Evolutionary conservation across 768 basidiomycete species (phyloP), one percentile per base, ranked within the genome.

Genomic region (Leccinum disarticulatum): DNA sequence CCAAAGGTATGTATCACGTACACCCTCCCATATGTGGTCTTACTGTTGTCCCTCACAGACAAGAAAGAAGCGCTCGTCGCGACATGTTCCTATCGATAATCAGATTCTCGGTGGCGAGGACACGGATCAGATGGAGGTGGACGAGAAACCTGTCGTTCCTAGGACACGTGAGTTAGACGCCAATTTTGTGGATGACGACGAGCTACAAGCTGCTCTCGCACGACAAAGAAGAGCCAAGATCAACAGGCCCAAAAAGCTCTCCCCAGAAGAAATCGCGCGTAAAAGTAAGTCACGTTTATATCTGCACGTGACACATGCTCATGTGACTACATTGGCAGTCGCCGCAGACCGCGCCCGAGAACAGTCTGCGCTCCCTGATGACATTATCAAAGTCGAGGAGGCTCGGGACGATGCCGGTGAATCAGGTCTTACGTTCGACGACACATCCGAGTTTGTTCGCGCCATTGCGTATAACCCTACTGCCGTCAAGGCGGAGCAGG

Each of bases 101-200:
- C 80, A 82, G 61, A 58, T 56, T 48, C 51, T 50, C 10, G 63
- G 52, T 55, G 63, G 50, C 47, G 56, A 65, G 7, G 61, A 62
- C 33, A 50, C 48, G 55, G 64, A 67, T 56, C 77, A 74, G 62
- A 97, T 96, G 91, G 85, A 92, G 33, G 83, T 95, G 56, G 95
- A 97, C 68, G 77, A 83, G 65, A 86, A 83, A 65, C 84, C 89
- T n/a, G 77, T 84, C 58, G 76, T 86, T 28, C 84, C 87, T 60
- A 81, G 87, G 64, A 79, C 79, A 64, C 82, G 89, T 67, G 85
- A 94, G 71, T 80, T 93, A 55, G 86, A 95, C 71, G 80, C 82
- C 66, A 96, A 96, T 76, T 93, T 97, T 74, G 89, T 98, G 63
- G 97, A 98, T 76, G 97, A 99, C 73, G 97, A 99, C 74, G 97